A percentile compares a stretch with the other conserved stretches of the same genome.
phyloP scores from a whole-genome alignment of 179 eudicot species.

The Spergularia azorica region DNA sequence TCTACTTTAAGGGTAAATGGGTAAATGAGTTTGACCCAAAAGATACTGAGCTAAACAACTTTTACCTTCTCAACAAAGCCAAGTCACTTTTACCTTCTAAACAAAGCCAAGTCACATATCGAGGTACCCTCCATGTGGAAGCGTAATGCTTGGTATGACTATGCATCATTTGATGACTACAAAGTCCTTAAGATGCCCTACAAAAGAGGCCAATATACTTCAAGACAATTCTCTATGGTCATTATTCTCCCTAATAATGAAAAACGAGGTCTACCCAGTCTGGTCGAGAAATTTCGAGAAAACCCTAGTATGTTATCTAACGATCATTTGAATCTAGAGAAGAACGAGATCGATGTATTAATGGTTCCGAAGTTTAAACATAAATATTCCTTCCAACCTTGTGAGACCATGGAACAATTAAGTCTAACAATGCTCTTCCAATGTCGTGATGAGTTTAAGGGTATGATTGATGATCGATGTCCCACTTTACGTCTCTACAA shows the following conservation, averaged over 20 bases:
- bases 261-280: not conserved
- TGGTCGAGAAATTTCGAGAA: not conserved
- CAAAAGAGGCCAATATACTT: not conserved
- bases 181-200: not conserved
- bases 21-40: too few relatives aligned
- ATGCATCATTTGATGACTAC: not conserved
- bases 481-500: not conserved
- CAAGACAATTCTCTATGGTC: not conserved
- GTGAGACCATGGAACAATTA: not conserved
- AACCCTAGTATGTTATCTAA: not conserved
- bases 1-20: too few relatives aligned
- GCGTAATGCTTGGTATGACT: not conserved
- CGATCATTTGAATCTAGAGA: not conserved
- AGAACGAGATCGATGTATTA: not conserved
- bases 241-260: not conserved
- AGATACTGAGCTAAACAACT: too few relatives aligned
- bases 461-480: not conserved
- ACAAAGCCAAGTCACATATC: too few relatives aligned
- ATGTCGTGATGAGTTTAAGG: not conserved
- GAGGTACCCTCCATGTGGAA: not conserved
- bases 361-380: not conserved
- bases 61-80: too few relatives aligned
- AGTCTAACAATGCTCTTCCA: not conserved
- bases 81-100: too few relatives aligned
- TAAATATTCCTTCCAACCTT: not conserved